Percentiles rank a stretch among this genome's conserved stretches.
Evolutionary conservation across 441 rosid species (phyloP).

Genomic region (Kokia cookei): DNA sequence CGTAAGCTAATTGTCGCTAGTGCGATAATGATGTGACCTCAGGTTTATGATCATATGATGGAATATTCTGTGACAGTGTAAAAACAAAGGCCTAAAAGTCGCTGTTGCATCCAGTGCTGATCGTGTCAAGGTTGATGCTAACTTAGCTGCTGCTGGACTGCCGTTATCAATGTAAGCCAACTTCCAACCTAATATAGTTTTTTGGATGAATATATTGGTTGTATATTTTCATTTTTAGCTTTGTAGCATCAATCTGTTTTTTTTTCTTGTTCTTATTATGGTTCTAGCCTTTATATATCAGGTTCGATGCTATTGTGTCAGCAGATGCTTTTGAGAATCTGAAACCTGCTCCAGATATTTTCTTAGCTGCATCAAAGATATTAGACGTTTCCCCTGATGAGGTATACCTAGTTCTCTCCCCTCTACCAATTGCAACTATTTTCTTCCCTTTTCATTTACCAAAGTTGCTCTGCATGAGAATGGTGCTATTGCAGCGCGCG

Average conservation of each 20-base stretch:
- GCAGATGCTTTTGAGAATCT: slow-evolving; percentile 97
- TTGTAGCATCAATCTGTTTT: not conserved
- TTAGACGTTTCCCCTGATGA: slow-evolving; percentile 69
- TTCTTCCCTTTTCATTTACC: not conserved
- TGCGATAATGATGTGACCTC: not conserved
- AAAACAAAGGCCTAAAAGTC: slow-evolving; percentile 83
- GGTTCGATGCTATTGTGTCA: slow-evolving; percentile 97
- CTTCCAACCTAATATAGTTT: slow-evolving; percentile 11
- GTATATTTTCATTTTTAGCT: not conserved
- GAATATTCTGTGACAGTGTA: slow-evolving; percentile 52
- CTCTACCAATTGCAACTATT: not conserved
- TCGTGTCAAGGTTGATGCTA: slow-evolving; percentile 93
- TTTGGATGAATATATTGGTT: not conserved
- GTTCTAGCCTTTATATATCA: slow-evolving; percentile 26
- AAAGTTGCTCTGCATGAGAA: not conserved
- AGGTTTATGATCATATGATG: slow-evolving; percentile 5
- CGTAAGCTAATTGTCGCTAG: not conserved
- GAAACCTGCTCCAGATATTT: slow-evolving; percentile 97
- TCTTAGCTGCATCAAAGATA: slow-evolving; percentile 88
- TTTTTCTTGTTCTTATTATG: slow-evolving; percentile 7
- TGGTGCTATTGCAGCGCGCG: not conserved
- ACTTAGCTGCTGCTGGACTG: slow-evolving; percentile 85
- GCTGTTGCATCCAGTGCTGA: slow-evolving; percentile 99
- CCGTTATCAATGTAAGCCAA: slow-evolving; percentile 61
- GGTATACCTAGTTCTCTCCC: slow-evolving; percentile 34